Percentiles rank a stretch among this genome's conserved stretches.
Evolutionary conservation across 2,329 filamentous ascomycete genomes (phyloP).

Genomic region (Chaetothyriales sp.): DNA sequence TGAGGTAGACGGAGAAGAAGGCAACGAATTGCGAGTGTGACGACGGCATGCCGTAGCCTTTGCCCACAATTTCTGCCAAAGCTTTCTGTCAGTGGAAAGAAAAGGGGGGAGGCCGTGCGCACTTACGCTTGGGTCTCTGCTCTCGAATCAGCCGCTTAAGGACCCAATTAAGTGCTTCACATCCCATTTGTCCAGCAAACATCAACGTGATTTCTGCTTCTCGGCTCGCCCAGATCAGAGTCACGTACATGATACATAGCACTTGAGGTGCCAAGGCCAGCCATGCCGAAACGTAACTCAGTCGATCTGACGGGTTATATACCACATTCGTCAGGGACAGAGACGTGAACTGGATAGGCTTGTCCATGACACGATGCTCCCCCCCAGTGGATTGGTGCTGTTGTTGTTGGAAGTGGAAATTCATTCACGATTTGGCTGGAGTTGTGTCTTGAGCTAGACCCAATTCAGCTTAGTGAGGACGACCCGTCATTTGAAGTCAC

Average conservation of each 20-base stretch:
- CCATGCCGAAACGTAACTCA: slow-evolving; percentile 83
- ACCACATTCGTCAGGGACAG: slow-evolving; percentile 90
- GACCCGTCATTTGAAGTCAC: too few species aligned
- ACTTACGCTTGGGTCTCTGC: slow-evolving; percentile 64
- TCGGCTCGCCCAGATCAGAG: slow-evolving; percentile 77
- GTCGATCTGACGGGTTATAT: slow-evolving; percentile 73
- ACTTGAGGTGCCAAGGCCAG: slow-evolving; percentile 87
- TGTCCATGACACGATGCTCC: neutral
- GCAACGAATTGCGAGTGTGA: slow-evolving; percentile 91
- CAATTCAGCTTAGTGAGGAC: too few species aligned
- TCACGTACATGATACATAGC: slow-evolving; percentile 76
- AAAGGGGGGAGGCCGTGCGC: neutral
- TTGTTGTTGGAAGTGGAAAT: too few species aligned
- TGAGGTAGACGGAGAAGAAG: slow-evolving; percentile 75
- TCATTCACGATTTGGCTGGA: too few species aligned
- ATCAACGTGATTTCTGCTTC: slow-evolving; percentile 80
- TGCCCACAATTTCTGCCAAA: slow-evolving; percentile 54
- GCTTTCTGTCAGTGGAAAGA: neutral
- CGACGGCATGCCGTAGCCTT: slow-evolving; percentile 94
- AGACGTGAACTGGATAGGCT: slow-evolving; percentile 36
- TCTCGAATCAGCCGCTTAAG: slow-evolving; percentile 87
- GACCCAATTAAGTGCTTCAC: slow-evolving; percentile 78
- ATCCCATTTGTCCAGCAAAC: slow-evolving; percentile 80
- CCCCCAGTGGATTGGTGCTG: too few species aligned
- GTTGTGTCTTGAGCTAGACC: too few species aligned